phyloP scores from a whole-genome alignment of 1,284 basidiomycete species.

The Cryptococcus sp. region DNA sequence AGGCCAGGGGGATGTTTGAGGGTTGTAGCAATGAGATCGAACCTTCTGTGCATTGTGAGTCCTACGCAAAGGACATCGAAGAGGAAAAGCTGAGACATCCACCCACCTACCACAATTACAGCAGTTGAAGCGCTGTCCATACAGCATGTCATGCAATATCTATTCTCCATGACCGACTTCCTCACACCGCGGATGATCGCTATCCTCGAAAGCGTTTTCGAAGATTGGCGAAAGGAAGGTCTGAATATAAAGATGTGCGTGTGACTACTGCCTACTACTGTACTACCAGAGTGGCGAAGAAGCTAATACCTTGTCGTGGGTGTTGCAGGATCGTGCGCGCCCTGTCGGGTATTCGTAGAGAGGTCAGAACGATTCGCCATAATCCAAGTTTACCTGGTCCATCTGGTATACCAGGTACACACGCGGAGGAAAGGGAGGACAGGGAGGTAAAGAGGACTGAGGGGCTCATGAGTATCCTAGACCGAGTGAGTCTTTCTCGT shows the following conservation, averaged over 20 bases:
- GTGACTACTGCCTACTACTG: background rate
- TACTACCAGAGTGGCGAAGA: background rate
- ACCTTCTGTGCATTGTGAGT: background rate
- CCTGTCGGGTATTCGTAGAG: conserved; percentile 4
- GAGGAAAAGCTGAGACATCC: background rate
- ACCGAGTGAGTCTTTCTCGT: conserved; percentile 6
- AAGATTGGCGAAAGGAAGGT: conserved; percentile 11
- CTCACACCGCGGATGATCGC: conserved; percentile 16
- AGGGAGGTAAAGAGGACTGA: background rate
- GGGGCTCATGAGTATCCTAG: conserved; percentile 8
- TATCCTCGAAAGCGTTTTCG: background rate
- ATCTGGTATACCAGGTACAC: background rate
- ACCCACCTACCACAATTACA: background rate
- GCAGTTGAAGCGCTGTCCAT: conserved; percentile 6
- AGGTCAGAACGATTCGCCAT: conserved; percentile 3
- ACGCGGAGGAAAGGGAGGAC: background rate
- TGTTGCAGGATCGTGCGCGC: conserved; percentile 3
- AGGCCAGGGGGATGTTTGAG: background rate
- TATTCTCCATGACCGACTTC: conserved; percentile 12
- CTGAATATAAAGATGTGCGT: conserved; percentile 7
- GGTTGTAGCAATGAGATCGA: background rate
- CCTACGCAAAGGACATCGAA: background rate
- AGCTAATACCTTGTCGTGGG: background rate
- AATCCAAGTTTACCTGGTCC: too few species aligned
- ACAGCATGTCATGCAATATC: conserved; percentile 6